Evolutionary conservation across 108 stramenopile species (phyloP).

Genomic region (Skeletonema tropicum): DNA sequence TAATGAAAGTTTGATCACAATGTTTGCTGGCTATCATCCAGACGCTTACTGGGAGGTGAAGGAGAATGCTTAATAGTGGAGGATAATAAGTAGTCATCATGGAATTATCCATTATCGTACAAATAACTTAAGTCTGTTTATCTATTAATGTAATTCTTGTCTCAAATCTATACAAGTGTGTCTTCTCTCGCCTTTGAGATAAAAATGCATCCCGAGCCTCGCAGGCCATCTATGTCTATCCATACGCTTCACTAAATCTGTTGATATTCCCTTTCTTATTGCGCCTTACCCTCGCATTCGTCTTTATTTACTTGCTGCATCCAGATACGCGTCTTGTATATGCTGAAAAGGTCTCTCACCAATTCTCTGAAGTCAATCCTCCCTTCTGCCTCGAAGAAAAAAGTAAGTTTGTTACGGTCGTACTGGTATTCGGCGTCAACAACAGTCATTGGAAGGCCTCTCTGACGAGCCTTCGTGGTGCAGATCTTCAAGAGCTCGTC

Average conservation of each 20-base stretch:
- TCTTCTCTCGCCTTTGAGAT: constrained; percentile 1
- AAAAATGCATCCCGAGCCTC: not conserved
- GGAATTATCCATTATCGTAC: too few relatives aligned
- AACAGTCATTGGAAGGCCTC: constrained; percentile 91
- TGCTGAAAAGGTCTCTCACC: constrained; percentile 96
- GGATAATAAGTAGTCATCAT: not conserved
- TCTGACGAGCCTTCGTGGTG: constrained; percentile 87
- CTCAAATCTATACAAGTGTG: not conserved
- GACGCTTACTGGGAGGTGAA: constrained; percentile 66
- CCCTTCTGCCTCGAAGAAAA: constrained; percentile 96
- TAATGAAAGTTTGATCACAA: constrained; percentile 73
- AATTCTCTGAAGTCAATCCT: constrained; percentile 97
- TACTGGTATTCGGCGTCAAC: constrained; percentile 98
- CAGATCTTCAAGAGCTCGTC: constrained; percentile 92
- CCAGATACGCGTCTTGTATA: constrained; percentile 98
- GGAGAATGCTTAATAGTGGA: not conserved
- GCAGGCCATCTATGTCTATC: not conserved
- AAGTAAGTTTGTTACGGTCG: constrained; percentile 96
- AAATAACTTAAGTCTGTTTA: not conserved
- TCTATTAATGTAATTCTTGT: not conserved
- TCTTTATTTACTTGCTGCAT: constrained; percentile 95
- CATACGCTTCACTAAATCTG: not conserved
- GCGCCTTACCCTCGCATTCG: constrained; percentile 15
- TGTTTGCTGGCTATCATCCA: constrained; percentile 79
- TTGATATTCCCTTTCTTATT: not conserved